Conservation (phyloP, 2,329 filamentous ascomycete genomes). For the Monilinia fructicola region DNA sequence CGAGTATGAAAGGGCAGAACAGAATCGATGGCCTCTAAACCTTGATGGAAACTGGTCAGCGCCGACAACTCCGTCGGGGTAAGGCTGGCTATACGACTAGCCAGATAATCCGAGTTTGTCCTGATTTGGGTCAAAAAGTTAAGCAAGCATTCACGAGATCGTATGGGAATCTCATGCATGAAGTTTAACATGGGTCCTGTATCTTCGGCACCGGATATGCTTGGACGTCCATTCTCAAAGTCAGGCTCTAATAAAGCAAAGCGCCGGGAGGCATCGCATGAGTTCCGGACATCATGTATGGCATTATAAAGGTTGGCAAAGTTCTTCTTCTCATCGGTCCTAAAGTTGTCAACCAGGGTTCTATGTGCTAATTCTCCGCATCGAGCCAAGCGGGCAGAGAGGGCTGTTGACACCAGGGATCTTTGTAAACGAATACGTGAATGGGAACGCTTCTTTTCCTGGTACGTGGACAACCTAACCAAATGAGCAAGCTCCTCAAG, state of each 20-base stretch:
- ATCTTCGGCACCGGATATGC: constrained; percentile 42
- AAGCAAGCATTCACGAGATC: constrained; percentile 72
- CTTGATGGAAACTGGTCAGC: constrained; percentile 75
- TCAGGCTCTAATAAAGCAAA: constrained; percentile 73
- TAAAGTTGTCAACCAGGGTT: constrained; percentile 75
- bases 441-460: constrained; percentile 75
- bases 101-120: constrained; percentile 84
- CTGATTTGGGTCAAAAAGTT: constrained; percentile 79
- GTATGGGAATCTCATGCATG: constrained; percentile 71
- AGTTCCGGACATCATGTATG: constrained; percentile 75
- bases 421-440: constrained; percentile 72
- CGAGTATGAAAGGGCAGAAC: constrained; percentile 68
- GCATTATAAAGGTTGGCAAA: constrained; percentile 76
- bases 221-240: constrained; percentile 53
- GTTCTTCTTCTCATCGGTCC: constrained; percentile 73
- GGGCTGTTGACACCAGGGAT: constrained; percentile 70
- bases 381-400: constrained; percentile 71
- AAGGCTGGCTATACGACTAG: constrained; percentile 75
- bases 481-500: constrained; percentile 76
- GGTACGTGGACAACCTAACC: constrained; percentile 74
- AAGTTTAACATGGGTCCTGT: constrained; percentile 53
- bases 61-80: constrained; percentile 73
- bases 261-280: constrained; percentile 69
- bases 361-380: constrained; percentile 73
- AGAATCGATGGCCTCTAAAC: constrained; percentile 78